phyloP scores from a whole-genome alignment of 139 green algal genomes.

The Coelastrella sp. region DNA sequence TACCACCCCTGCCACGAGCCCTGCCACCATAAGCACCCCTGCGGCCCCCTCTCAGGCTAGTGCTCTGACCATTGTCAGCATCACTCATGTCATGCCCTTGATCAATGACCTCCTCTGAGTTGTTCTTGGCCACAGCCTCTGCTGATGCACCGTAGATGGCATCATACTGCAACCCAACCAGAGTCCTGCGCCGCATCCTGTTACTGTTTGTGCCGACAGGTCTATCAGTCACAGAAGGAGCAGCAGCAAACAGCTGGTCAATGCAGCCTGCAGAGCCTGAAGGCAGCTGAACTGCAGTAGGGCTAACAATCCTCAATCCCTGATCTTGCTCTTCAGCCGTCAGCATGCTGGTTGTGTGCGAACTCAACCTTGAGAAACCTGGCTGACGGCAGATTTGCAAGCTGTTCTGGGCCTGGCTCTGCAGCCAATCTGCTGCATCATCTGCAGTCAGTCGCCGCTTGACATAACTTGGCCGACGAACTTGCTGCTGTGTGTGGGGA shows the following conservation, averaged over 20 bases:
- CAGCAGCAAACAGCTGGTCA: background rate
- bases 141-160: background rate
- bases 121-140: background rate
- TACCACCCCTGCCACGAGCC: background rate
- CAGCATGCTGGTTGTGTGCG: background rate
- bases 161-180: background rate
- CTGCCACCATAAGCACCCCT: background rate
- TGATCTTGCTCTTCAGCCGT: background rate
- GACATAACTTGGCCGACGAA: background rate
- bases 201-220: background rate
- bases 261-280: background rate
- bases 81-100: constrained; percentile 3
- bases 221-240: background rate
- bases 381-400: background rate
- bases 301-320: constrained; percentile 11
- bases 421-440: constrained; percentile 19
- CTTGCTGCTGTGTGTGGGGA: background rate
- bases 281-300: background rate
- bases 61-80: constrained; percentile 16
- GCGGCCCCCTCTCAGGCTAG: background rate
- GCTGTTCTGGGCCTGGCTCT: background rate
- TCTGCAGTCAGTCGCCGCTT: constrained; percentile 33
- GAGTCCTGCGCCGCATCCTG: background rate
- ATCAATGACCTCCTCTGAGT: constrained; percentile 21
- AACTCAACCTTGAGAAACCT: background rate